Percentiles rank a stretch among this genome's conserved stretches.
These are phyloP conservation scores for Paecilomyces formosus DNA, from an alignment of 2,329 filamentous ascomycete genomes.

Conservation along the genomic window DNA sequence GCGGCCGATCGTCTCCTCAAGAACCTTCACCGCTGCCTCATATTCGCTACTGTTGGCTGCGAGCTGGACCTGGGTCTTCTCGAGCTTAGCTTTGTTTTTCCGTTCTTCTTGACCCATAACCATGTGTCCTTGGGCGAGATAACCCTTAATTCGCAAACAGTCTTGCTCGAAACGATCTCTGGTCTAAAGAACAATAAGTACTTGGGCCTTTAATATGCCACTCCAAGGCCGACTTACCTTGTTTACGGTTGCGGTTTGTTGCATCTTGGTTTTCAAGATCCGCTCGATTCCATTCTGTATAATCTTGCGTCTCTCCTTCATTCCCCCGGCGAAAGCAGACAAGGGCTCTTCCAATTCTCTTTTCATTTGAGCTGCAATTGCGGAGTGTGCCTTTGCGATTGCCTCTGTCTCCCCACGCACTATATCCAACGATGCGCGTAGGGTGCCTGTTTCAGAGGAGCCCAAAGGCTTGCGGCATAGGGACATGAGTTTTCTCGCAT, in stretches of 20 bases:
- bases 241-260: slow-evolving; percentile 85
- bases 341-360: slow-evolving; percentile 91
- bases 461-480: slow-evolving; percentile 84
- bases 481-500: slow-evolving; percentile 77
- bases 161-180: slow-evolving; percentile 96
- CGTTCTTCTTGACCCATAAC: slow-evolving; percentile 99
- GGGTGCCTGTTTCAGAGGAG: slow-evolving; percentile 75
- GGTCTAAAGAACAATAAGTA: slow-evolving; percentile 45
- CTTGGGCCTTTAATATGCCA: not conserved
- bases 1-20: slow-evolving; percentile 88
- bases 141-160: slow-evolving; percentile 96
- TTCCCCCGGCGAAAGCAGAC: slow-evolving; percentile 81
- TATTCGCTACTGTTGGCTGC: slow-evolving; percentile 89
- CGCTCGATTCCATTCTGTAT: slow-evolving; percentile 92
- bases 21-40: slow-evolving; percentile 80
- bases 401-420: slow-evolving; percentile 82
- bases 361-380: slow-evolving; percentile 90
- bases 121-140: slow-evolving; percentile 97
- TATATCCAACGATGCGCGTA: slow-evolving; percentile 78
- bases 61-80: slow-evolving; percentile 96
- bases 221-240: slow-evolving; percentile 53
- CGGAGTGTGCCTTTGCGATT: slow-evolving; percentile 89
- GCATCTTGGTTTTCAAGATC: slow-evolving; percentile 82
- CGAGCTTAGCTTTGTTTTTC: slow-evolving; percentile 96
- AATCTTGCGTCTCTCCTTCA: slow-evolving; percentile 96